These are phyloP conservation scores for Lentinula edodes DNA, from an alignment of 768 basidiomycete species.

Conservation along the genomic window DNA sequence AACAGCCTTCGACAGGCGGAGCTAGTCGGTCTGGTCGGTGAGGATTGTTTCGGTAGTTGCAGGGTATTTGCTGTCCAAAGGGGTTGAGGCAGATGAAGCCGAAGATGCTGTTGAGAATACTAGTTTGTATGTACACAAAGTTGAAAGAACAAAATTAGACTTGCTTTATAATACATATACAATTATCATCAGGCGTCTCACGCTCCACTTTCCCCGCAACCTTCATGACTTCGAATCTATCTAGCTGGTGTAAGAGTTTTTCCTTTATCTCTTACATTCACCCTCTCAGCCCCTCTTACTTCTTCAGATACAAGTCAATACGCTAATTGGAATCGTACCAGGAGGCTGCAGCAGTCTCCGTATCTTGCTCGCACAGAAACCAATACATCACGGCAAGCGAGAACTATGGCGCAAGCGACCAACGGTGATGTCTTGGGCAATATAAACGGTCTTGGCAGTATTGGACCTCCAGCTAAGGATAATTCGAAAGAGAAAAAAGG, in stretches of 20 bases:
- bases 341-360: constrained; percentile 44
- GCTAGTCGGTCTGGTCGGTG: neutral
- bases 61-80: neutral
- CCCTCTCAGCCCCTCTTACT: constrained; percentile 5
- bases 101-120: neutral
- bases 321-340: constrained; percentile 53
- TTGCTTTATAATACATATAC: neutral
- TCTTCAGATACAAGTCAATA: constrained; percentile 42
- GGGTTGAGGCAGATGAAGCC: neutral
- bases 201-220: neutral
- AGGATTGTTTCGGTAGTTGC: neutral
- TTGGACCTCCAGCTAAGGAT: constrained; percentile 3
- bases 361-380: constrained; percentile 49
- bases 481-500: constrained; percentile 48
- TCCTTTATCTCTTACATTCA: constrained; percentile 3
- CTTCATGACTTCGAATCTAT: constrained; percentile 21
- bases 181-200: neutral
- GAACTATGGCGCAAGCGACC: constrained; percentile 40
- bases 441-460: constrained; percentile 21
- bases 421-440: constrained; percentile 21
- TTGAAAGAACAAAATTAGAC: neutral
- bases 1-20: neutral
- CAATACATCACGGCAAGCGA: constrained; percentile 38
- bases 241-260: constrained; percentile 31
- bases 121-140: neutral